These are phyloP conservation scores for Fusarium irregulare DNA, from an alignment of 2,329 filamentous ascomycete genomes.

Conservation along the genomic window DNA sequence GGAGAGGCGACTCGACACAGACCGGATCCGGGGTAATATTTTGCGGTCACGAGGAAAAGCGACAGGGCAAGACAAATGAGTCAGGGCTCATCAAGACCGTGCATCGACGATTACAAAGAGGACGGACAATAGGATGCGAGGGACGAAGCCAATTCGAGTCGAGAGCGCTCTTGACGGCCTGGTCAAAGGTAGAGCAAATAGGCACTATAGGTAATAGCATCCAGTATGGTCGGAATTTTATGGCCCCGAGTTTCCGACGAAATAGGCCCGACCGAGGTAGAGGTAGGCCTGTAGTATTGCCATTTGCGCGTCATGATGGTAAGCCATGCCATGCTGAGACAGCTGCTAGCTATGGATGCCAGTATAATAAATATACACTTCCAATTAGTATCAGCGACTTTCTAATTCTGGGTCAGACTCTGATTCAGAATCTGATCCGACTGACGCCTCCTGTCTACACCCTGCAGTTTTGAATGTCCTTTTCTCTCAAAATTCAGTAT, in stretches of 20 bases:
- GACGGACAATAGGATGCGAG: conserved; percentile 24
- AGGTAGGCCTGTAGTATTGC: background rate
- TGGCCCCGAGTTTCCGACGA: conserved; percentile 31
- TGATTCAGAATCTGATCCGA: background rate
- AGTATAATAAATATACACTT: background rate
- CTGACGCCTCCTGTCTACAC: background rate
- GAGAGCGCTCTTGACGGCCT: conserved; percentile 35
- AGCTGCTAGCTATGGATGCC: background rate
- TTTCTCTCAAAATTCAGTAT: conserved; percentile 20
- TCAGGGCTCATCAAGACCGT: conserved; percentile 32
- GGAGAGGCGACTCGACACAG: conserved; percentile 27
- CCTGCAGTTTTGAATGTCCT: background rate
- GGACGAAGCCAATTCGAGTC: conserved; percentile 42
- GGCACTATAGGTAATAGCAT: conserved; percentile 15
- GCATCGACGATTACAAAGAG: conserved; percentile 37
- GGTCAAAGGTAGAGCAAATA: conserved; percentile 30
- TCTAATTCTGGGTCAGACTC: background rate
- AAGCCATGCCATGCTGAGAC: conserved; percentile 14
- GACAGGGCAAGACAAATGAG: conserved; percentile 23
- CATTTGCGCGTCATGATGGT: conserved; percentile 1
- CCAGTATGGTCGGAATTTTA: conserved; percentile 36
- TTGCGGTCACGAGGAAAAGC: conserved; percentile 28
- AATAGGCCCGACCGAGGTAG: conserved; percentile 31
- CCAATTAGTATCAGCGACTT: no score
- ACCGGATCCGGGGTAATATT: conserved; percentile 26